Base-by-base conservation (phyloP, 805 yeast genomes). In the Starmerella sirachaensis region DNA sequence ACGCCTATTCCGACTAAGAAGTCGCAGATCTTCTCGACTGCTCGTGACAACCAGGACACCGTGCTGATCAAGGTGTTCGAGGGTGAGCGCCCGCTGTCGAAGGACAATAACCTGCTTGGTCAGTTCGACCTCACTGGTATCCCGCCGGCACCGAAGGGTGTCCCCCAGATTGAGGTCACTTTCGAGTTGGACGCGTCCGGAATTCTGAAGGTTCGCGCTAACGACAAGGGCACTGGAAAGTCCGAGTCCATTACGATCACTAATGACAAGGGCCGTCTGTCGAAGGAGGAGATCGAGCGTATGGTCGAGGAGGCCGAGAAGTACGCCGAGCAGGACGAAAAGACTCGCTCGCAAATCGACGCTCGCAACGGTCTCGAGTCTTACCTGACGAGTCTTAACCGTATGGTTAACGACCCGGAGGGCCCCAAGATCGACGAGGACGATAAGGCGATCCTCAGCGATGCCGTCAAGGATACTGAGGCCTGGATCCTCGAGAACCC, bases 261-360 rank as follows among this genome's bases (percentile, higher is more conserved):
- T 54, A 85, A 85, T 56, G 95, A 85, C 64, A 83, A 83, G 69
- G 94, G 94, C 56, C 81, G 96, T 70, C 72, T 85, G 57, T 71
- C 88, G 18, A 79, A 83, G 68, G 95, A 86, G 46, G 94, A 85
- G 48, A 86, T 88, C 55, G 96, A 88, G 55, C 83, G 88, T 66
- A 88, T 88, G 95, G 94, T 88, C 47, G 91, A 76, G 58, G 97
- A 88, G 59, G 96, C 96, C 53, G 97, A 85, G 65, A 79, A 81
- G 66, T 88, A 66, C 56, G 94, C 93, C 50, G 84, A 81, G 54
- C 93, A 85, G 63, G 97, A 88, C 64, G 78, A 76, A 51, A 76
- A 72, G 53, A 70, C 83, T 44, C 80, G 86, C 58, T 73, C 73
- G 45, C 82, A 82, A 70, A 77, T 88, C 54, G 93, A 80, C 66